Evolutionary conservation across 2,329 filamentous ascomycete species (phyloP).

Genomic region (Chaetomium olivaceum): DNA sequence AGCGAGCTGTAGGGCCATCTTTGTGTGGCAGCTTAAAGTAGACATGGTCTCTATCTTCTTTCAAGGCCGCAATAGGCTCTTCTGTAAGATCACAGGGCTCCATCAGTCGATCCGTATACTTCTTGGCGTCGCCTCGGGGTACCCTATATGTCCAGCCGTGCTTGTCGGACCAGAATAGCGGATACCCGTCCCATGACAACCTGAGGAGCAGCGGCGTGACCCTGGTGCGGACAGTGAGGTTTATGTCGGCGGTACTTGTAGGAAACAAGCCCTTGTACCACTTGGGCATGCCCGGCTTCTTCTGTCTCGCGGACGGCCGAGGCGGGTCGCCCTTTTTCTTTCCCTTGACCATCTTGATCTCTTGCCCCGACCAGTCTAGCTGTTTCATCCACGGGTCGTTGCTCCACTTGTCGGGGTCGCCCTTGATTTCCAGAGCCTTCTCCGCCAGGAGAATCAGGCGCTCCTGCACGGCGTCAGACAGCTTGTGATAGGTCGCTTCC

Average conservation of each 20-base stretch:
- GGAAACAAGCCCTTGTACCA: slow-evolving; percentile 94
- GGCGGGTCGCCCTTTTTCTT: slow-evolving; percentile 84
- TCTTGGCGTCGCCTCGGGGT: slow-evolving; percentile 57
- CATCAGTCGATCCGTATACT: slow-evolving; percentile 72
- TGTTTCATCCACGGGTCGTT: slow-evolving; percentile 90
- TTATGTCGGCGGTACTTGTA: slow-evolving; percentile 68
- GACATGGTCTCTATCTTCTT: slow-evolving; percentile 62
- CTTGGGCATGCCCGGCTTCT: slow-evolving; percentile 88
- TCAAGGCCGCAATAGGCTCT: slow-evolving; percentile 66
- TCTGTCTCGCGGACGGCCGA: slow-evolving; percentile 77
- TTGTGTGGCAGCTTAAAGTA: slow-evolving; percentile 98
- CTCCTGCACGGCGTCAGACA: slow-evolving; percentile 75
- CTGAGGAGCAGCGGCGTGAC: slow-evolving; percentile 83
- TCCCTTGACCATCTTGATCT: slow-evolving; percentile 85
- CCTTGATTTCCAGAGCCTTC: slow-evolving; percentile 74
- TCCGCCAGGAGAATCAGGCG: slow-evolving; percentile 73
- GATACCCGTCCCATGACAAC: slow-evolving; percentile 84
- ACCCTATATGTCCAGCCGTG: slow-evolving; percentile 93
- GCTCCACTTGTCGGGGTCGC: slow-evolving; percentile 65
- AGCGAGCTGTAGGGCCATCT: slow-evolving; percentile 82
- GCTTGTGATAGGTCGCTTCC: slow-evolving; percentile 77
- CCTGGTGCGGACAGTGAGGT: slow-evolving; percentile 80
- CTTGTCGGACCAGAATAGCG: slow-evolving; percentile 88
- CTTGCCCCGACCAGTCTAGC: slow-evolving; percentile 93
- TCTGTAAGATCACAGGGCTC: slow-evolving; percentile 73